Evolutionary conservation across 73 alveolate species (phyloP), one percentile per base, ranked within the genome.

Genomic region (Blepharisma stoltei): DNA sequence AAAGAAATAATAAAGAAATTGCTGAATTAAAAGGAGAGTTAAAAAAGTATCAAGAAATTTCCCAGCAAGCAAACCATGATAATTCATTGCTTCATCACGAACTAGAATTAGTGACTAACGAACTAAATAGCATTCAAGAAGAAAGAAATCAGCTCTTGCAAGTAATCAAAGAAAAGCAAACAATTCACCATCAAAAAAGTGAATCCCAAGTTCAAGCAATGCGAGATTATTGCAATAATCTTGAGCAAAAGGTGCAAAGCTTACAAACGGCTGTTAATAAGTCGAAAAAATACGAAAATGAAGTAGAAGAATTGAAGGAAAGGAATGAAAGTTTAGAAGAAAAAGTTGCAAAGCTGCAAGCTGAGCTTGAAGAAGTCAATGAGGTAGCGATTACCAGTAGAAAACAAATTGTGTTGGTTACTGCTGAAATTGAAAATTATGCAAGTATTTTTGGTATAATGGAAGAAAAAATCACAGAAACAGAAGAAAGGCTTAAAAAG

Each of bases 381-480:
- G 73, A 60, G 46, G 14, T 60, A 14, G 73, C 46, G 14, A 60
- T 60, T n/a, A 60, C n/a, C 2, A 60, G 73, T 5, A 60, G 73
- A 60, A 14, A 14, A 18, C 47, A 60, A 14, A 38, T 60, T 9
- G 73, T 38, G 14, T n/a, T 14, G 14, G 73, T 38, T 60, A 60
- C 23, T 5, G 45, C 73, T 60, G 73, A 60, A 25, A 60, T 60
- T 3, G 73, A 60, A 25, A 14, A 60, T 25, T 60, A 60, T 25
- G 73, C 73, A 14, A 14, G 45, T 25, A 14, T 60, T 8, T 25
- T 60, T 8, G 45, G 45, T 20, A 38, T 60, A 18, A 18, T 60
- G 45, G 73, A 60, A 60, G 73, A 60, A 60, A 60, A 60, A 5
- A 60, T 60, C 46, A 60, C 14, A 2, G 73, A 60, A 60, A 60